Evolutionary conservation across 352 stramenopile species (phyloP), one percentile per base, ranked within the genome.

Genomic region (Thraustochytrium sp.): DNA sequence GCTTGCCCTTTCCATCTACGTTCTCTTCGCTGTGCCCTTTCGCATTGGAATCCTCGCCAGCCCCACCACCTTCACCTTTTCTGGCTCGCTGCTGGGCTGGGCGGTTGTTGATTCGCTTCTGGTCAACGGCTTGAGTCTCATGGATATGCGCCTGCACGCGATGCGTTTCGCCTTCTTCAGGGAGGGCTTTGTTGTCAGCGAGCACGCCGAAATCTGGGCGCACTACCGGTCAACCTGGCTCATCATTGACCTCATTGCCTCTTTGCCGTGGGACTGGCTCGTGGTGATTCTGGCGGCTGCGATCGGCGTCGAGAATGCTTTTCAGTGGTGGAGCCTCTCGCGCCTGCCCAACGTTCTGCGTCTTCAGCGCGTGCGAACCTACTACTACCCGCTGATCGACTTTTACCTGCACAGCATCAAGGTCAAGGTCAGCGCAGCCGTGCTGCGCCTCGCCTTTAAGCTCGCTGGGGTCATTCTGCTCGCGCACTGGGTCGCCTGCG

Each of bases 401-500:
- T 54, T 56, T 26, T 53, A 75, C 62, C n/a, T 54, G 3, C 38
- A 75, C n/a, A 18, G 5, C 2, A 2, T 51, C 23, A 54, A 55
- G 44, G 13, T 80, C 11, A 16, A 26, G 29, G 18, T 80, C 13
- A 63, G 46, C 51, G 46, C 44, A 5, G 31, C 37, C 37, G 34
- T 49, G 26, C 21, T 61, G 46, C 48, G 68, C 18, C 42, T 80
- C 48, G 23, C 42, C 36, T 42, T 80, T 1, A 68, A 63, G n/a
- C 5, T 61, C 13, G 3, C 76, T 31, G 44, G 26, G 1, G 9
- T 29, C 29, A 26, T 80, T 9, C 21, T 44, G 4, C 5, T 72
- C 8, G 53, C 53, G 44, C 68, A 80, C 53, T 80, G 68, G 68
- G 46, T 80, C 11, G 68, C 68, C 8, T 80, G 68, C 31, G 2